phyloP scores from a whole-genome alignment of 73 alveolate genomes.

The Paramecium primaurelia region DNA sequence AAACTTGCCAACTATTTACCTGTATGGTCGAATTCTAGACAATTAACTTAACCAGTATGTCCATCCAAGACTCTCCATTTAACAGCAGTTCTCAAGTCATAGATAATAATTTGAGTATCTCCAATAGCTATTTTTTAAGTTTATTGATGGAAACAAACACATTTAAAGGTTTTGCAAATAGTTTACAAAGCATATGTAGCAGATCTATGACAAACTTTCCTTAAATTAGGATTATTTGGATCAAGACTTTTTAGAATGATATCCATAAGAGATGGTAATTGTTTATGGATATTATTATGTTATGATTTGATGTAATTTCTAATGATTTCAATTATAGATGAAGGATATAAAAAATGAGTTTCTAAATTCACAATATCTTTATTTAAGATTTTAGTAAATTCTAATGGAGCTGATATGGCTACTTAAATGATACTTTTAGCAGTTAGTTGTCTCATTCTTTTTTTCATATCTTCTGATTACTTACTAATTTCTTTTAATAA shows the following conservation, averaged over 20 bases:
- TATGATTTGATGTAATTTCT: constrained; percentile 39
- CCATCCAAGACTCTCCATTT: constrained; percentile 64
- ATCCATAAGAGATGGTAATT: constrained; percentile 52
- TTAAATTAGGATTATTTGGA: constrained; percentile 57
- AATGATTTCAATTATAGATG: constrained; percentile 55
- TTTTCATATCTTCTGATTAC: constrained; percentile 46
- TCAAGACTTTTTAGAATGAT: constrained; percentile 57
- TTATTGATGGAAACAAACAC: constrained; percentile 48
- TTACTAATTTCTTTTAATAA: constrained; percentile 16
- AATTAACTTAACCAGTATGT: constrained; percentile 51
- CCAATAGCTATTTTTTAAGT: constrained; percentile 58
- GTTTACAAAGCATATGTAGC: constrained; percentile 55
- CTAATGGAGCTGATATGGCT: background rate
- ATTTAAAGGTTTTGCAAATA: constrained; percentile 35
- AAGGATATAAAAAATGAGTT: constrained; percentile 53
- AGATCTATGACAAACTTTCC: constrained; percentile 52
- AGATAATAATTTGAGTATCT: constrained; percentile 33
- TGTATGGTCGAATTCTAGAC: constrained; percentile 38
- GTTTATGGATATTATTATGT: background rate
- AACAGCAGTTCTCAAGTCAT: constrained; percentile 61
- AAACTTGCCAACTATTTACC: constrained; percentile 53
- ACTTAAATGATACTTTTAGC: constrained; percentile 43
- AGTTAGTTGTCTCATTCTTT: constrained; percentile 51
- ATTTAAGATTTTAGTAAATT: background rate
- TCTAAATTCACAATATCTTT: constrained; percentile 48